A percentile compares a stretch with the other conserved stretches of the same genome.
phyloP scores from a whole-genome alignment of 2,329 filamentous ascomycete genomes.

The Graphilbum ipis-grandicollis region DNA sequence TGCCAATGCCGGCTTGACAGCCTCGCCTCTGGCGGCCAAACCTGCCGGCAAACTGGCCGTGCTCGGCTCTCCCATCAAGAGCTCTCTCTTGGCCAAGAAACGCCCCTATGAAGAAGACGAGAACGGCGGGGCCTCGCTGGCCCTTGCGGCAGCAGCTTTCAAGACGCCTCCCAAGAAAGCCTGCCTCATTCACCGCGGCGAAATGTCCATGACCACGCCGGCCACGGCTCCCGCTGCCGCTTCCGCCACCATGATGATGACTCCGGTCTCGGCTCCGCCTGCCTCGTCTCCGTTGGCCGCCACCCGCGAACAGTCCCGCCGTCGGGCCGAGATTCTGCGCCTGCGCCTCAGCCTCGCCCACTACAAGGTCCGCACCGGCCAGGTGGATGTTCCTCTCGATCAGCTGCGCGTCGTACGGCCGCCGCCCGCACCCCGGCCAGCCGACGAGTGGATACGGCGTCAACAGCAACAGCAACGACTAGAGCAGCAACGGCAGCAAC shows the following conservation, averaged over 20 bases:
- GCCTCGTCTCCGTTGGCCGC: conserved; percentile 1
- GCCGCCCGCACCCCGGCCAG: neutral
- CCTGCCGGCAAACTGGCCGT: neutral
- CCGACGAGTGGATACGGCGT: conserved; percentile 4
- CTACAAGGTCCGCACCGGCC: conserved; percentile 61
- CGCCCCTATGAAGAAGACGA: conserved; percentile 16
- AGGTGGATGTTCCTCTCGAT: conserved; percentile 47
- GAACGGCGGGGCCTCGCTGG: too few species aligned
- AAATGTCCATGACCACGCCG: conserved; percentile 17
- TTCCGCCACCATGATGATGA: too few species aligned
- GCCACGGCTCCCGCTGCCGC: conserved; percentile 7
- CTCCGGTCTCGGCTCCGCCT: too few species aligned
- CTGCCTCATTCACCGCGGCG: conserved; percentile 37
- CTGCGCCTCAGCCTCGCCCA: conserved; percentile 53
- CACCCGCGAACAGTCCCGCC: conserved; percentile 34
- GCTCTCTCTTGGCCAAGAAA: neutral
- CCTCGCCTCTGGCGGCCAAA: neutral
- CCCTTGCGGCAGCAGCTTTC: conserved; percentile 22
- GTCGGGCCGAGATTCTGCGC: conserved; percentile 49
- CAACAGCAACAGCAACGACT: conserved; percentile 1
- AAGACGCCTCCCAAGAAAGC: conserved; percentile 24
- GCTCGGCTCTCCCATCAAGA: neutral
- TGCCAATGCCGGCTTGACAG: conserved; percentile 12
- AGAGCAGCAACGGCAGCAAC: neutral
- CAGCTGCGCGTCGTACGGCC: conserved; percentile 29